Percentiles rank a stretch among this genome's conserved stretches.
Conservation (phyloP, 1,139 yeast species). For the Kurtzmaniella quercitrusa region DNA sequence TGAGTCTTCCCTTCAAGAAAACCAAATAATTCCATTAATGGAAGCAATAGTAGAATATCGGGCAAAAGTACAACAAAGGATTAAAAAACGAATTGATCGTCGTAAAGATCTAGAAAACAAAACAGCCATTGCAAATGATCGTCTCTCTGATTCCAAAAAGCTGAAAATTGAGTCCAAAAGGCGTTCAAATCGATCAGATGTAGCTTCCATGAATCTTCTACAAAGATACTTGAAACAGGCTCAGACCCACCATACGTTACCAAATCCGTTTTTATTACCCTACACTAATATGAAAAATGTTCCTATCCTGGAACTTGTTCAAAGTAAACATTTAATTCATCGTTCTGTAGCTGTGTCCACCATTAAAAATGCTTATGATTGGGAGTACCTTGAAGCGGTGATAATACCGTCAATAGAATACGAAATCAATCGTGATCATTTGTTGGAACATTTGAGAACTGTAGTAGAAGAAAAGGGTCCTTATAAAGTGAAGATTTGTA, state of each 20-base stretch:
- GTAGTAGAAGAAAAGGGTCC: slow-evolving; percentile 36
- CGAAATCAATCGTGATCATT: slow-evolving; percentile 28
- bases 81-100: background rate
- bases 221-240: slow-evolving; percentile 26
- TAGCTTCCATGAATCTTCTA: slow-evolving; percentile 12
- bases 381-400: slow-evolving; percentile 28
- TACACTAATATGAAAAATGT: slow-evolving; percentile 17
- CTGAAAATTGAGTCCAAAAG: slow-evolving; percentile 4
- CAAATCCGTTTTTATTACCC: slow-evolving; percentile 33
- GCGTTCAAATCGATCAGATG: slow-evolving; percentile 7
- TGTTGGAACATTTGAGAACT: slow-evolving; percentile 13
- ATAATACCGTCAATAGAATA: slow-evolving; percentile 35
- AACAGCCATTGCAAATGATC: background rate
- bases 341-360: slow-evolving; percentile 16
- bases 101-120: background rate
- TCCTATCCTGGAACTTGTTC: slow-evolving; percentile 7
- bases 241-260: slow-evolving; percentile 23
- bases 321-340: slow-evolving; percentile 13
- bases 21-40: background rate
- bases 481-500: slow-evolving; percentile 24
- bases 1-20: background rate
- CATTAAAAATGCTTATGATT: slow-evolving; percentile 29
- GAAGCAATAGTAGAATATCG: background rate
- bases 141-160: slow-evolving; percentile 6
- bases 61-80: background rate